Evolutionary conservation across 2,329 filamentous ascomycete species (phyloP).

Genomic region (Arthroderma sp.): DNA sequence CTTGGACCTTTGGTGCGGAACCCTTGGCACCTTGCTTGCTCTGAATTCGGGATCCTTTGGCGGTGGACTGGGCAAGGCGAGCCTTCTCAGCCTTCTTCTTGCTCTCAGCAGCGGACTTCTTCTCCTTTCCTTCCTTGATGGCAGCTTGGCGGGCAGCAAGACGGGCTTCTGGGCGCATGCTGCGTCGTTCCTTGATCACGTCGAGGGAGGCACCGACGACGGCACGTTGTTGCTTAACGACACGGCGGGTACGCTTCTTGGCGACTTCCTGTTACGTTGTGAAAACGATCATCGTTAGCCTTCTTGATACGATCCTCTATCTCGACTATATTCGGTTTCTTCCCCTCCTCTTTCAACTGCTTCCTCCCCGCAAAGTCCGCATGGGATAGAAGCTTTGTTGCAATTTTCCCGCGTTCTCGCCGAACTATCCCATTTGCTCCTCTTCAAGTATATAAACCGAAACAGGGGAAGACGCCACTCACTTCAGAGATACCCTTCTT

Average conservation of each 20-base stretch:
- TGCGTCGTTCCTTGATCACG: conserved; percentile 98
- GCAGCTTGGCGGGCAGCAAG: conserved; percentile 76
- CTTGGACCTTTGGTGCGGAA: conserved; percentile 68
- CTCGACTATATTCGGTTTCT: background rate
- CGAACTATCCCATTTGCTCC: background rate
- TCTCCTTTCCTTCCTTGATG: conserved; percentile 97
- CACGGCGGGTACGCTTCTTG: conserved; percentile 98
- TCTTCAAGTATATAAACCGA: background rate
- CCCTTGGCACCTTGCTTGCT: conserved; percentile 98
- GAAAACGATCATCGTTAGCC: conserved; percentile 10
- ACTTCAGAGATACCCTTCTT: conserved; percentile 99
- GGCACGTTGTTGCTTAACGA: conserved; percentile 96
- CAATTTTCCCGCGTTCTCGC: no score
- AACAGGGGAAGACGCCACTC: conserved; percentile 32
- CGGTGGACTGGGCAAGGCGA: conserved; percentile 62
- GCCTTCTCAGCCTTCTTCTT: conserved; percentile 99
- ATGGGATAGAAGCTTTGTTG: no score
- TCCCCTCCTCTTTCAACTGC: conserved; percentile 6
- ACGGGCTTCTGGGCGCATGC: conserved; percentile 89
- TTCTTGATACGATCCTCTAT: background rate
- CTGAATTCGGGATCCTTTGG: conserved; percentile 68
- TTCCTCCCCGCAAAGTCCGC: background rate
- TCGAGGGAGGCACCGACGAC: conserved; percentile 99
- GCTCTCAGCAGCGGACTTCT: conserved; percentile 76
- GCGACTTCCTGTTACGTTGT: conserved; percentile 68